Evolutionary conservation across 2,329 filamentous ascomycete genomes (phyloP).

Genomic region (Pyrenochaeta sp.): DNA sequence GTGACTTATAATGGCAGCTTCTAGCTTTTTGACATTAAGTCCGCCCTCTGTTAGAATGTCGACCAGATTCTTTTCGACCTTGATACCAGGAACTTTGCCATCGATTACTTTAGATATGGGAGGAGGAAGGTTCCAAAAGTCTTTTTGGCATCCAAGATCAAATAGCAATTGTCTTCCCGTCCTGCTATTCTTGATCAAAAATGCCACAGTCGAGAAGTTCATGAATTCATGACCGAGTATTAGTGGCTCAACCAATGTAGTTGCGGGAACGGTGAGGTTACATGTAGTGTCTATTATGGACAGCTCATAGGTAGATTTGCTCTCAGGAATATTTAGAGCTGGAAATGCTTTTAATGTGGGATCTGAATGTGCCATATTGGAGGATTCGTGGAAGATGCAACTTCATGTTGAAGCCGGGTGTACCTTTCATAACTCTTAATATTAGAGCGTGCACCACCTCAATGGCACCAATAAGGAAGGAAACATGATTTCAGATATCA

Average conservation of each 20-base stretch:
- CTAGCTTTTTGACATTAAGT: constrained; percentile 33
- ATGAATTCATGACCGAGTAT: not conserved
- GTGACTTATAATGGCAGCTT: constrained; percentile 55
- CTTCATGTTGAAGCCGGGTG: no score
- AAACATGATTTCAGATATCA: no score
- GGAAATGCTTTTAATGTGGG: no score
- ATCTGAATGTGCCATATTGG: no score
- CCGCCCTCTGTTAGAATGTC: constrained; percentile 33
- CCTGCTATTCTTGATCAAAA: constrained; percentile 13
- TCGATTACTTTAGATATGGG: constrained; percentile 18
- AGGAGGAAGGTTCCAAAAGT: constrained; percentile 24
- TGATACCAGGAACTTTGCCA: constrained; percentile 18
- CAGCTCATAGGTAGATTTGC: no score
- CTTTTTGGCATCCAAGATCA: constrained; percentile 21
- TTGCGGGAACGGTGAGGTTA: not conserved
- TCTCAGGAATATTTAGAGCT: no score
- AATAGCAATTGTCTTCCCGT: constrained; percentile 18
- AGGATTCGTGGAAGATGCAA: no score
- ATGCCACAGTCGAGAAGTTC: constrained; percentile 18
- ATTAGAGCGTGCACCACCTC: no score
- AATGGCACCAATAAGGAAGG: no score
- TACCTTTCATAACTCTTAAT: no score
- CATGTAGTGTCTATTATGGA: not conserved
- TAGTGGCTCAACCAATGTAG: not conserved
- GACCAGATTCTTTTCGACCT: constrained; percentile 21